Evolutionary conservation across 2,329 filamentous ascomycete genomes (phyloP), one percentile per base, ranked within the genome.

Genomic region (Sporothrix protearum): DNA sequence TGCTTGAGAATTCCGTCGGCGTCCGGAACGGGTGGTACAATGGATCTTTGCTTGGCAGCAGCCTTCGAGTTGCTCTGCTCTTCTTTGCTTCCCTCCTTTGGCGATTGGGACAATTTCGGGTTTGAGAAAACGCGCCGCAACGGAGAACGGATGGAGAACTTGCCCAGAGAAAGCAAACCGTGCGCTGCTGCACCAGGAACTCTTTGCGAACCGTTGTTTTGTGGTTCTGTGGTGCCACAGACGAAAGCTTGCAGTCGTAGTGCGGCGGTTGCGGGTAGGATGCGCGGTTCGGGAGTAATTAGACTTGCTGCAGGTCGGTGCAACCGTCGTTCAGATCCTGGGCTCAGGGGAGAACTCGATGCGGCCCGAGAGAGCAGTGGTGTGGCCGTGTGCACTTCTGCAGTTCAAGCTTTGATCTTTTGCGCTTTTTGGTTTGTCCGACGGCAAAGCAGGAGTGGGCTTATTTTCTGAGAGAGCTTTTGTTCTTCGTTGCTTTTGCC

Each of bases 241-340:
- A 55, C 42, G n/a, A 55, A 9, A 42, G 22, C 30, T 68, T 68
- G 66, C 42, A 49, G 63, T 22, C 25, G 63, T 25, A 66, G 42
- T 8, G 2, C 9, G 42, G 14, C 63, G 63, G 63, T 49, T 19
- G 63, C 63, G 63, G 42, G 25, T 3, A 66, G 42, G 9, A 49
- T 47, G 63, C 63, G 42, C 49, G 63, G 63, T 49, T 47, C 63
- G 25, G 10, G 36, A n/a, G 64, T 49, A 33, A n/a, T n/a, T n/a
- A 51, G 53, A 59, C 67, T 14, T 47, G 39, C 39, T 69, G 67
- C 68, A 49, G 63, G 42, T 66, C 22, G 39, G 64, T 68, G 45
- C 64, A 68, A 64, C 59, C n/a, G 59, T 64, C 59, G 36, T 28
- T 12, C 30, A 39, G 55, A 53, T 28, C 36, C 36, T 45, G 42